Conservation (phyloP, 805 yeast species). For the Kazachstania taianensis region DNA sequence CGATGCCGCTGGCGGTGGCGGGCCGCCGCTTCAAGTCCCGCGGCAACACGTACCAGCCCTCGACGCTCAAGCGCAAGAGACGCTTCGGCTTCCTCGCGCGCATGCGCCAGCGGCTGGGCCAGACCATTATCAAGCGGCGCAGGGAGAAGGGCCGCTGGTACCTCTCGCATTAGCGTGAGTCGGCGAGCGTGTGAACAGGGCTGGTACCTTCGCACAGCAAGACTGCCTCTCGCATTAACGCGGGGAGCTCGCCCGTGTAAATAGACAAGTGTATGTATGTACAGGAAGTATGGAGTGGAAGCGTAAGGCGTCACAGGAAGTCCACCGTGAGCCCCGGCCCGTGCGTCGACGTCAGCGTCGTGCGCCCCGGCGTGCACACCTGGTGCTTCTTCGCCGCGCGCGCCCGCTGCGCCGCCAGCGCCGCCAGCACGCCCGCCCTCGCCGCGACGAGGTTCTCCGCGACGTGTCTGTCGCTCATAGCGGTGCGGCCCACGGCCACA, state of each 20-base stretch:
- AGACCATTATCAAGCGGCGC: constrained; percentile 69
- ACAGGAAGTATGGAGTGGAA: not conserved
- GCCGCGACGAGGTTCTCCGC: constrained; percentile 61
- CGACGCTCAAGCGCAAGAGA: constrained; percentile 82
- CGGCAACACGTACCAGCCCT: constrained; percentile 94
- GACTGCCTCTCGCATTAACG: not conserved
- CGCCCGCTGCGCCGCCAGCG: constrained; percentile 41
- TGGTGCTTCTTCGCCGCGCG: constrained; percentile 63
- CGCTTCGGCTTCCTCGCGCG: constrained; percentile 84
- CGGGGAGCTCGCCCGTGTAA: not conserved
- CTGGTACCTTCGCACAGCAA: no score
- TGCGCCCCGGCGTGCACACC: constrained; percentile 57
- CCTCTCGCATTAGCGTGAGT: constrained; percentile 50
- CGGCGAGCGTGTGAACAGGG: no score
- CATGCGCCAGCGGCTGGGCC: constrained; percentile 61
- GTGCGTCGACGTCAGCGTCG: constrained; percentile 56
- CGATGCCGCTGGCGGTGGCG: not conserved
- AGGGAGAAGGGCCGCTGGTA: constrained; percentile 90
- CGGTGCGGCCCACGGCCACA: constrained; percentile 66
- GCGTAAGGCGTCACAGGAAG: constrained; percentile 22
- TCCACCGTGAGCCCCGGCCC: constrained; percentile 74
- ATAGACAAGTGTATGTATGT: no score
- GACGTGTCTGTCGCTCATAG: constrained; percentile 68
- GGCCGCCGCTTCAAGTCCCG: constrained; percentile 73
- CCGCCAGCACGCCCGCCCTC: constrained; percentile 47